phyloP scores from a whole-genome alignment of 2,329 filamentous ascomycete species.

The Ascochyta lentis region DNA sequence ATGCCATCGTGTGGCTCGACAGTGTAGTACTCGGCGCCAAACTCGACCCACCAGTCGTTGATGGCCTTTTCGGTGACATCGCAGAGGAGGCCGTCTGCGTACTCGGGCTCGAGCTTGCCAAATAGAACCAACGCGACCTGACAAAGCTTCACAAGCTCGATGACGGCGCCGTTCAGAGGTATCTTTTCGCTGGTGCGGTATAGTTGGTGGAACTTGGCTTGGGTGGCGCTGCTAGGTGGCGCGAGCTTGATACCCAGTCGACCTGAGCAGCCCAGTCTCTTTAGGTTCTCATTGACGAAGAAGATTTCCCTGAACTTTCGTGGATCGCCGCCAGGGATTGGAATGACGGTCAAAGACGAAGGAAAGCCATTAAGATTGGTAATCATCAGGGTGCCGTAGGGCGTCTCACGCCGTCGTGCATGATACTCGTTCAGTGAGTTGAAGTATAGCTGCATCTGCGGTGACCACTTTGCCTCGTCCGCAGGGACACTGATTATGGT shows the following conservation, averaged over 20 bases:
- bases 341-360: slow-evolving; percentile 88
- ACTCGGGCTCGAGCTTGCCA: slow-evolving; percentile 83
- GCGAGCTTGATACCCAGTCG: slow-evolving; percentile 83
- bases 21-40: slow-evolving; percentile 90
- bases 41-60: slow-evolving; percentile 94
- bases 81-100: slow-evolving; percentile 89
- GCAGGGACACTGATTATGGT: slow-evolving; percentile 82
- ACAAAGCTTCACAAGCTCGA: slow-evolving; percentile 89
- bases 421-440: slow-evolving; percentile 84
- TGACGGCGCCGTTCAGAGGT: slow-evolving; percentile 76
- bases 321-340: slow-evolving; percentile 85
- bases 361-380: slow-evolving; percentile 94
- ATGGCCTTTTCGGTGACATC: slow-evolving; percentile 91
- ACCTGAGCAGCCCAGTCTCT: slow-evolving; percentile 89
- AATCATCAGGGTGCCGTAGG: slow-evolving; percentile 85
- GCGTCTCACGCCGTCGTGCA: slow-evolving; percentile 81
- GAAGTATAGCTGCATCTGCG: slow-evolving; percentile 81
- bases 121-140: slow-evolving; percentile 90
- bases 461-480: slow-evolving; percentile 81
- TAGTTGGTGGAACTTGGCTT: slow-evolving; percentile 89
- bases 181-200: slow-evolving; percentile 88
- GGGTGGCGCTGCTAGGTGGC: slow-evolving; percentile 78
- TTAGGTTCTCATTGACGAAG: slow-evolving; percentile 92
- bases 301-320: slow-evolving; percentile 81
- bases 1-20: slow-evolving; percentile 92